Evolutionary conservation across 352 stramenopile genomes (phyloP).

Genomic region (Pythium sukuiense): DNA sequence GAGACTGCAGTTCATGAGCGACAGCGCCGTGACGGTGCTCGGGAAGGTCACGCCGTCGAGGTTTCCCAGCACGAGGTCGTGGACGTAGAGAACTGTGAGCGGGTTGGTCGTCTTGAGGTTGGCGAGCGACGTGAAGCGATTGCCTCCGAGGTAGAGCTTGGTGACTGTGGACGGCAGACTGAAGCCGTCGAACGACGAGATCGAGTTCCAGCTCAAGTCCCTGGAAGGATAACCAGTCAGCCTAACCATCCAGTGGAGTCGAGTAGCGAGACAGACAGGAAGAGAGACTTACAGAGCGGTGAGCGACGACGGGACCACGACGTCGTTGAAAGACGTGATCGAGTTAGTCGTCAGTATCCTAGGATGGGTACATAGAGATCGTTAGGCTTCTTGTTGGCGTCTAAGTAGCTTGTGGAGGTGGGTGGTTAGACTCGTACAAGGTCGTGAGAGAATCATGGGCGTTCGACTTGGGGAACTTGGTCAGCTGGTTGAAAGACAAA

Average conservation of each 20-base stretch:
- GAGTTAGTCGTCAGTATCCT: constrained; percentile 23
- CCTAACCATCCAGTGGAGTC: not conserved
- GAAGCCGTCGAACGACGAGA: constrained; percentile 63
- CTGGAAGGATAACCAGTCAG: constrained; percentile 19
- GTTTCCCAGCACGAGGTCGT: constrained; percentile 54
- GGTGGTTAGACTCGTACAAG: constrained; percentile 12
- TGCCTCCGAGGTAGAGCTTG: constrained; percentile 64
- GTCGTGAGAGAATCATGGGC: constrained; percentile 9
- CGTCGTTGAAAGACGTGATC: constrained; percentile 25
- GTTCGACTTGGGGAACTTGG: constrained; percentile 11
- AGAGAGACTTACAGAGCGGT: constrained; percentile 13
- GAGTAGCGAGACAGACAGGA: not conserved
- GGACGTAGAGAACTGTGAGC: constrained; percentile 66
- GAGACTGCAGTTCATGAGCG: constrained; percentile 31
- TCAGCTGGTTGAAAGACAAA: constrained; percentile 22
- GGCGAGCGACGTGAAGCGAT: constrained; percentile 62
- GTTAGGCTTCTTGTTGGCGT: not conserved
- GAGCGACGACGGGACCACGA: constrained; percentile 20
- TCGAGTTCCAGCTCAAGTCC: constrained; percentile 65
- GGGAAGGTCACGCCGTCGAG: constrained; percentile 48
- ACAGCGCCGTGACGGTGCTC: constrained; percentile 35
- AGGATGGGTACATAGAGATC: not conserved
- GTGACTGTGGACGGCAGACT: constrained; percentile 45
- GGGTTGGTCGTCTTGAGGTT: constrained; percentile 43
- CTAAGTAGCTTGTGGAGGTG: not conserved